Percentiles rank a stretch among this genome's conserved stretches.
Evolutionary conservation across 352 stramenopile genomes (phyloP).

Genomic region (Phytopythium kandeliae): DNA sequence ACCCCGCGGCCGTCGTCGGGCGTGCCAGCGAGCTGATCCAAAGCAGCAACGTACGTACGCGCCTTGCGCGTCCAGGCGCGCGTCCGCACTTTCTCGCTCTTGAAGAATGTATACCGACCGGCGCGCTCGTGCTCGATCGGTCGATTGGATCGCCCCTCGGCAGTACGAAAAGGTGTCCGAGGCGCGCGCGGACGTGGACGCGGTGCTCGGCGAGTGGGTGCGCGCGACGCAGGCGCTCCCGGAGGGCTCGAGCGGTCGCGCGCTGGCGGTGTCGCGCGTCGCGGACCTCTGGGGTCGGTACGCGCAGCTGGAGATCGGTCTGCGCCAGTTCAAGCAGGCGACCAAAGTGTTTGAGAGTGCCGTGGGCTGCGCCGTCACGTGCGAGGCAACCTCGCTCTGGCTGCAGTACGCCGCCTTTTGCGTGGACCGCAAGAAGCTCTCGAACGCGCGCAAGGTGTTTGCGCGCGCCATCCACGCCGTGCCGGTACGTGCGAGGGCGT

Average conservation of each 20-base stretch:
- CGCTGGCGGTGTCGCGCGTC: constrained; percentile 20
- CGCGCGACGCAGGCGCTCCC: constrained; percentile 6
- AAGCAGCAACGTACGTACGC: constrained; percentile 63
- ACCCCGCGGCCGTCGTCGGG: constrained; percentile 43
- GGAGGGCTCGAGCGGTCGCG: constrained; percentile 7
- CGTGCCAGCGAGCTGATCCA: constrained; percentile 66
- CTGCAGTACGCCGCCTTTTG: constrained; percentile 71
- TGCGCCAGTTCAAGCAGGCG: constrained; percentile 81
- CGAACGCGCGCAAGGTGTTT: constrained; percentile 73
- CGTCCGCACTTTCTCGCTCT: neutral
- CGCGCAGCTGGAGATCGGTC: constrained; percentile 68
- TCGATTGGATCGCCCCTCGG: neutral
- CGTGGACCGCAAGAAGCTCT: constrained; percentile 65
- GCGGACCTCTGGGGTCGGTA: constrained; percentile 51
- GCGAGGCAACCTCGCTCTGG: constrained; percentile 32
- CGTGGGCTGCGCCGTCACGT: constrained; percentile 41
- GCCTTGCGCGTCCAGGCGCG: neutral
- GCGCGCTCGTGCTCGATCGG: too few relatives aligned
- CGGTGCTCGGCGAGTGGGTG: constrained; percentile 42
- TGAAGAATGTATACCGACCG: neutral
- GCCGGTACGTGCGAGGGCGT: constrained; percentile 12
- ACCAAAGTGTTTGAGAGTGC: constrained; percentile 74
- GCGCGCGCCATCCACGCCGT: constrained; percentile 45
- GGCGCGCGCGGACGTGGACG: constrained; percentile 45
- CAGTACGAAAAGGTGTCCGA: constrained; percentile 71